phyloP scores from a whole-genome alignment of 2,329 filamentous ascomycete genomes.

The Fusarium luffae region DNA sequence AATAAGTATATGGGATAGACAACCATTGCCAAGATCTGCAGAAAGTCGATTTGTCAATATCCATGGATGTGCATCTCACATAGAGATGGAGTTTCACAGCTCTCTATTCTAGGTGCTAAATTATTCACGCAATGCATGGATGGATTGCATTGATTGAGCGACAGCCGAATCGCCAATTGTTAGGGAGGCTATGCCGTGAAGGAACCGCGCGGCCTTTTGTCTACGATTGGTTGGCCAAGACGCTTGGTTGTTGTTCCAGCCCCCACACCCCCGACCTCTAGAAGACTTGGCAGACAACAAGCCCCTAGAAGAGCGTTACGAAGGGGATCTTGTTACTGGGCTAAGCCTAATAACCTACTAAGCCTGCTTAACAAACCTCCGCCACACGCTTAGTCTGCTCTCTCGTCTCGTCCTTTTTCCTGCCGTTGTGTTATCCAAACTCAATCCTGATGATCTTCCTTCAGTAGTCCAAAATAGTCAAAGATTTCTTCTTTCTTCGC shows the following conservation, averaged over 20 bases:
- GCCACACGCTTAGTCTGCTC: constrained; percentile 30
- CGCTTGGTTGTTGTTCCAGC: constrained; percentile 32
- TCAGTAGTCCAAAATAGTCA: constrained; percentile 5
- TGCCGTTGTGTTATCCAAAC: constrained; percentile 17
- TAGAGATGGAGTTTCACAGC: constrained; percentile 10
- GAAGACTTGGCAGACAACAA: constrained; percentile 19
- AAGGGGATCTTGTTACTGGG: neutral
- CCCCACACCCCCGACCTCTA: constrained; percentile 32
- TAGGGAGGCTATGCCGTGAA: constrained; percentile 31
- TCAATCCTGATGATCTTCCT: constrained; percentile 18
- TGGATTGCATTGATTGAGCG: neutral
- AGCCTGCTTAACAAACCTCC: constrained; percentile 16
- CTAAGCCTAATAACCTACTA: constrained; percentile 8
- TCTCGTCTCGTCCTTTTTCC: neutral
- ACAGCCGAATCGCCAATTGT: constrained; percentile 3
- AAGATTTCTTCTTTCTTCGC: neutral
- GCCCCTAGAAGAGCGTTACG: constrained; percentile 7
- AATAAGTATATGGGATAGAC: neutral
- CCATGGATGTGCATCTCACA: neutral
- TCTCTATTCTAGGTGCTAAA: neutral
- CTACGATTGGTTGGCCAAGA: constrained; percentile 26
- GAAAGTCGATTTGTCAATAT: constrained; percentile 9
- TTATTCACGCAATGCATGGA: constrained; percentile 2
- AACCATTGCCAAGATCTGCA: neutral
- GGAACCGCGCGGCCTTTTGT: constrained; percentile 35